Evolutionary conservation across 192 early-diverging fungal species (phyloP), one percentile per base, ranked within the genome.

Genomic region (Coemansia sp.): DNA sequence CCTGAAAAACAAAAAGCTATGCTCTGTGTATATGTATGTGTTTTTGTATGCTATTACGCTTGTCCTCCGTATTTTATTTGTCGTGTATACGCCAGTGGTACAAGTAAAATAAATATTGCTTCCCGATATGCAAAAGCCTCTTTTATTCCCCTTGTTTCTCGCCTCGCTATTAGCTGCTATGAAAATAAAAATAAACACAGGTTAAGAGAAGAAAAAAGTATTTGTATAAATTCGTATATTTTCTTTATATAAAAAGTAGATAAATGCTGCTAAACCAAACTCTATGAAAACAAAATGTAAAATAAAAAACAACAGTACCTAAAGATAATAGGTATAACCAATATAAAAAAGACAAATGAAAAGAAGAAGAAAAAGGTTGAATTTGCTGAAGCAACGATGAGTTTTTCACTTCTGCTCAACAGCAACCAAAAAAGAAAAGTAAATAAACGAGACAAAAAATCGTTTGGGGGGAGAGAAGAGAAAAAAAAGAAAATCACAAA

Each of bases 11-110:
- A 8, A 32, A 14, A 39, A 61, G 38, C 6, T 11, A 11, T 41
- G 20, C 28, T 32, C 2, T 68, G 53, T 61, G 28, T 60, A 52
- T 65, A 59, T 65, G 71, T 72, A 66, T 63, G 60, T 61, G 35
- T 41, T 11, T 15, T 35, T 59, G 57, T 36, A 37, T 61, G 36
- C 39, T 37, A 39, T 8, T 34, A 5, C 22, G 54, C 45, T 8
- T 48, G 45, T 1, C 9, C 14, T 3, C 45, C 4, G 17, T 48
- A 48, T 15, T 48, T 15, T 48, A 28, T 28, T 28, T 28, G 22
- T 28, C 22, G 22, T 28, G 22, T 28, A 1, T 28, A 28, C 22
- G 22, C 22, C 22, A 28, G 22, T 28, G 22, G 1, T 28, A 28
- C 22, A 28, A 28, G 22, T 28, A 28, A 28, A 28, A 28, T 28